Conservation (phyloP, 2,329 filamentous ascomycete genomes). For the Cladophialophora carrionii region DNA sequence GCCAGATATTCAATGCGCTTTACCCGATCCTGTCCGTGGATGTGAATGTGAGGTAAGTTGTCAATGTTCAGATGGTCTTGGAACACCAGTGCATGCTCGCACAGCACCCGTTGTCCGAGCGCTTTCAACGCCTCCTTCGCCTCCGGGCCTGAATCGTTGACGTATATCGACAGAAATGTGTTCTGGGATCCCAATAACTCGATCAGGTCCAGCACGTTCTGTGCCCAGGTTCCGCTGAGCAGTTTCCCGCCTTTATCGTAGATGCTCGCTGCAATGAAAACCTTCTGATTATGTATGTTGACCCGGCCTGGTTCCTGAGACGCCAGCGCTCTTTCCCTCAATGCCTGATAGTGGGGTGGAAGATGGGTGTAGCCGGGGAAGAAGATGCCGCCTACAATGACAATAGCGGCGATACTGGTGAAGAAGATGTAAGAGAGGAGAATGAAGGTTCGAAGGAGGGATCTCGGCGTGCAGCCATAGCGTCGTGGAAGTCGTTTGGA, state of each 20-base stretch:
- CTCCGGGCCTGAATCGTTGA: conserved; percentile 66
- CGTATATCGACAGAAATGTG: conserved; percentile 73
- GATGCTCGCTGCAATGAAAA: conserved; percentile 75
- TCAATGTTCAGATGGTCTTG: conserved; percentile 62
- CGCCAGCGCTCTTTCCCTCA: conserved; percentile 41
- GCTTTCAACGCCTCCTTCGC: conserved; percentile 59
- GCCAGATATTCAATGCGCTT: conserved; percentile 76
- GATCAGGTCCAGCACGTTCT: conserved; percentile 63
- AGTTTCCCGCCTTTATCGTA: conserved; percentile 66
- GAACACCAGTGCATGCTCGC: conserved; percentile 60
- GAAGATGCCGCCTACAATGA: conserved; percentile 53
- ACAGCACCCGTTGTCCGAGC: conserved; percentile 56
- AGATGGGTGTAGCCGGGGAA: conserved; percentile 61
- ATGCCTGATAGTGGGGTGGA: conserved; percentile 56
- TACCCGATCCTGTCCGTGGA: conserved; percentile 65
- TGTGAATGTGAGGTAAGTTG: conserved; percentile 61
- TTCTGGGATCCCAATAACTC: conserved; percentile 68
- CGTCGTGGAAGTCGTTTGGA: conserved; percentile 20
- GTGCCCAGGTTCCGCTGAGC: conserved; percentile 66
- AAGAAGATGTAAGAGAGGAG: conserved; percentile 31
- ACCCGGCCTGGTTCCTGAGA: conserved; percentile 49
- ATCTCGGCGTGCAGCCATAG: conserved; percentile 24
- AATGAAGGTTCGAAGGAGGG: conserved; percentile 32
- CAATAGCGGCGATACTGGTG: conserved; percentile 41
- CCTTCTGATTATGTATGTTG: conserved; percentile 63